Evolutionary conservation across 352 stramenopile species (phyloP), one percentile per base, ranked within the genome.

Genomic region (Pythium guiyangense): DNA sequence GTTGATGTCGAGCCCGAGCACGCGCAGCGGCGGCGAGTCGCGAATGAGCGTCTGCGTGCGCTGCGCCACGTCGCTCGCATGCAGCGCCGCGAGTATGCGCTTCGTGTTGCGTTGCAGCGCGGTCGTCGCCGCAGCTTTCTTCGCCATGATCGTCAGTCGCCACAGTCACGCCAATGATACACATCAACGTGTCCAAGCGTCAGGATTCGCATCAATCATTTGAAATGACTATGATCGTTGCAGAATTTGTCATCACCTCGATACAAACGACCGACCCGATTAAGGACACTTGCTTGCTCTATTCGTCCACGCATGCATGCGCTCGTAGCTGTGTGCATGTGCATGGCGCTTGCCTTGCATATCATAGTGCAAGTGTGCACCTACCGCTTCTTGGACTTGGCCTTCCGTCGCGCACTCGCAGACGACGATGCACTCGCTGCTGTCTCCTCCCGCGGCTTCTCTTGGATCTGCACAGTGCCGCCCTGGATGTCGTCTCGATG

Each of bases 401-500:
- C 14, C 47, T 70, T 70, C 47, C 64, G 54, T 34, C 49, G 37
- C 35, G 47, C 29, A 22, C 52, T 58, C 20, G 44, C 35, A 12
- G 57, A 40, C 15, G 57, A 52, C 25, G 49, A 51, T 2, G 57
- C 12, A 15, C 44, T 48, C 10, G 55, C 52, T 18, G 69, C 47
- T 22, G 59, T 40, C 17, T 70, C 3, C 12, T 62, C 56, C 8
- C 48, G 56, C 14, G 47, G 37, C 52, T 69, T 69, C 15, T 70
- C 70, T 59, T 92, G 79, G 35, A 90, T 88, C 55, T 89, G 67
- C 27, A 92, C 82, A 1, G 78, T 90, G 27, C 82, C 82, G 45
- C 82, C 79, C 70, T 91, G 74, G 57, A 95, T 95, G 18, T 95
- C 86, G n/a, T 88, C 69, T 27, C 77, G 78, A 44, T 95, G 74